Percentiles rank a stretch among this genome's conserved stretches.
These are phyloP conservation scores for Prinsepia uniflora DNA, from an alignment of 306 rosid species.

Conservation along the genomic window DNA sequence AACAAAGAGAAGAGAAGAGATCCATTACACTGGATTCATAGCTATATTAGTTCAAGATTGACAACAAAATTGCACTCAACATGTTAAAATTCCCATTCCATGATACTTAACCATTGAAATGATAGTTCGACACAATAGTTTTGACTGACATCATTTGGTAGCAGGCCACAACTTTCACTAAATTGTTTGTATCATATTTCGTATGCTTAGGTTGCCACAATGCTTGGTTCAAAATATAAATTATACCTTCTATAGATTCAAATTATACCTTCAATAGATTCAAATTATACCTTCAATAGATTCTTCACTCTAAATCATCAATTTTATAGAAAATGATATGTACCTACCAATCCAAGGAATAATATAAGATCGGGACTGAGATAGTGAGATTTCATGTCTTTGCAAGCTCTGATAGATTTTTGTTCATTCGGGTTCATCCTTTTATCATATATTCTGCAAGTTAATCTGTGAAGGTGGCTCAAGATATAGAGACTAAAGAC, in stretches of 20 bases:
- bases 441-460: neutral
- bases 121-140: neutral
- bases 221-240: neutral
- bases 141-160: neutral
- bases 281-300: no score
- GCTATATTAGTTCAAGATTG: neutral
- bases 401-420: neutral
- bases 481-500: neutral
- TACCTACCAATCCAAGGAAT: neutral
- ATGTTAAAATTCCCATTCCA: no score
- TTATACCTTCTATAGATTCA: no score
- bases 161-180: no score
- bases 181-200: no score
- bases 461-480: neutral
- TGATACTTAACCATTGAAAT: no score
- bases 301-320: neutral
- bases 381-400: neutral
- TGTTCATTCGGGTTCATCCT: neutral
- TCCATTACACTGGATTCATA: neutral
- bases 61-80: no score
- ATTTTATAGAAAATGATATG: neutral
- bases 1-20: neutral
- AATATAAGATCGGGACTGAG: neutral
- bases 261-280: no score
- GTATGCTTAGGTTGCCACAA: no score